phyloP scores from a whole-genome alignment of 1,284 basidiomycete species.

The Naganishia albida region DNA sequence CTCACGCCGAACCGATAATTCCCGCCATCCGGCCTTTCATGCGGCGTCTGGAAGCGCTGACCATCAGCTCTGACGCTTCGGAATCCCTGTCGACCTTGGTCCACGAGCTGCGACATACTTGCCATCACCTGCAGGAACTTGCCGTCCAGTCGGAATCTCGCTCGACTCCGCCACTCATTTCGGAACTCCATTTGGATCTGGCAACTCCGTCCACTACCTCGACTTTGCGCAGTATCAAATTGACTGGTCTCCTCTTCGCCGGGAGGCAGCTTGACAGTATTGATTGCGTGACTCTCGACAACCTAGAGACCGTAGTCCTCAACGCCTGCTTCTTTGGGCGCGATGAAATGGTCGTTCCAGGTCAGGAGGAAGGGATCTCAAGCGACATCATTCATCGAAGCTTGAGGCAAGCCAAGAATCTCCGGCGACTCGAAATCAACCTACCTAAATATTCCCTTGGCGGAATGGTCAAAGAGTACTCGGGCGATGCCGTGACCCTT shows the following conservation, averaged over 20 bases:
- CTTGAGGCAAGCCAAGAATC: not conserved
- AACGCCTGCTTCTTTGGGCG: not conserved
- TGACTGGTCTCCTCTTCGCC: not conserved
- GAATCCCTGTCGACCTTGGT: not conserved
- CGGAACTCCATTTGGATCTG: conserved; percentile 13
- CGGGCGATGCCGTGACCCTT: not conserved
- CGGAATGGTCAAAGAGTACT: not conserved
- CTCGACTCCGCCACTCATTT: not conserved
- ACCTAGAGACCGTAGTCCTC: conserved; percentile 7
- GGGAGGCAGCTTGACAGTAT: not conserved
- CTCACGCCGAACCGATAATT: not conserved
- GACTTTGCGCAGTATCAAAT: conserved; percentile 1
- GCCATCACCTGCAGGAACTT: conserved; percentile 8
- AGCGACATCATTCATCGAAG: conserved; percentile 6
- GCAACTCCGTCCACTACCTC: not conserved
- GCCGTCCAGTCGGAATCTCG: not conserved
- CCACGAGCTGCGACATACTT: not conserved
- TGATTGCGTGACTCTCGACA: not conserved
- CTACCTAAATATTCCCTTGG: not conserved
- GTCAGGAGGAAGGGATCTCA: not conserved
- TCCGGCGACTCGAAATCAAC: conserved; percentile 3
- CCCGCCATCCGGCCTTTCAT: conserved; percentile 3
- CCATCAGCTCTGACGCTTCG: not conserved
- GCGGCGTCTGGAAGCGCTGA: not conserved
- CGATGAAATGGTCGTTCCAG: not conserved